A percentile compares a stretch with the other conserved stretches of the same genome.
These are phyloP conservation scores for Aureobasidium leucospermi DNA, from an alignment of 2,329 filamentous ascomycete species.

Conservation along the genomic window DNA sequence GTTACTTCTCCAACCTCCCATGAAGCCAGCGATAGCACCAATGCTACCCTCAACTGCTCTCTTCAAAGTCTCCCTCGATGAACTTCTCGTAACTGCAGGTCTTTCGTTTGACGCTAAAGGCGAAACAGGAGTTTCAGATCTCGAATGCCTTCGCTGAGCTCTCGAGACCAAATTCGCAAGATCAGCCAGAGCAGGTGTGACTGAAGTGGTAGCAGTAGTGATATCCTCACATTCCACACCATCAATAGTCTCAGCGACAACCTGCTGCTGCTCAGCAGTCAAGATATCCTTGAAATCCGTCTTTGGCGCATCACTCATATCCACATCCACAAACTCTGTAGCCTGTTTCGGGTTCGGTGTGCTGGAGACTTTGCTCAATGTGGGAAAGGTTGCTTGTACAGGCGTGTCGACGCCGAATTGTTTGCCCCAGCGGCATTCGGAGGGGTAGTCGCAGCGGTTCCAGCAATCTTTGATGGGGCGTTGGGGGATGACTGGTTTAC, in stretches of 20 bases:
- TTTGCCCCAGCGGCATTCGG: conserved; percentile 37
- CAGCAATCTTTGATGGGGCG: conserved; percentile 34
- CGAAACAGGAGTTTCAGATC: neutral
- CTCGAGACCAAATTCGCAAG: neutral
- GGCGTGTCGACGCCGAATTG: conserved; percentile 23
- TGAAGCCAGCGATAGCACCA: neutral
- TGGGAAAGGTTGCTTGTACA: conserved; percentile 5
- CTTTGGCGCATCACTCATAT: conserved; percentile 12
- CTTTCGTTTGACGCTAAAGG: neutral
- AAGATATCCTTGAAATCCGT: conserved; percentile 25
- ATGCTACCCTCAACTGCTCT: conserved; percentile 1
- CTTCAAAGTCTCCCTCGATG: neutral
- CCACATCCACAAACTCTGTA: neutral
- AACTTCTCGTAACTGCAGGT: neutral
- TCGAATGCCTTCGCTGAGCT: conserved; percentile 2
- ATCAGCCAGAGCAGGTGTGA: neutral
- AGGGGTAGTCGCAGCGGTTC: conserved; percentile 39
- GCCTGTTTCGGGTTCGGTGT: neutral
- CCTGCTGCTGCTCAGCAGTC: conserved; percentile 11
- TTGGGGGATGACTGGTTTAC: neutral
- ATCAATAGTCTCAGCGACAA: conserved; percentile 4
- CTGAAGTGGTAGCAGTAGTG: neutral
- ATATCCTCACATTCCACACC: neutral
- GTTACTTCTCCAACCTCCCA: neutral
- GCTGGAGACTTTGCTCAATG: neutral